Evolutionary conservation across 495 filamentous ascomycete species (phyloP).

Genomic region (Jackrogersella minutella): DNA sequence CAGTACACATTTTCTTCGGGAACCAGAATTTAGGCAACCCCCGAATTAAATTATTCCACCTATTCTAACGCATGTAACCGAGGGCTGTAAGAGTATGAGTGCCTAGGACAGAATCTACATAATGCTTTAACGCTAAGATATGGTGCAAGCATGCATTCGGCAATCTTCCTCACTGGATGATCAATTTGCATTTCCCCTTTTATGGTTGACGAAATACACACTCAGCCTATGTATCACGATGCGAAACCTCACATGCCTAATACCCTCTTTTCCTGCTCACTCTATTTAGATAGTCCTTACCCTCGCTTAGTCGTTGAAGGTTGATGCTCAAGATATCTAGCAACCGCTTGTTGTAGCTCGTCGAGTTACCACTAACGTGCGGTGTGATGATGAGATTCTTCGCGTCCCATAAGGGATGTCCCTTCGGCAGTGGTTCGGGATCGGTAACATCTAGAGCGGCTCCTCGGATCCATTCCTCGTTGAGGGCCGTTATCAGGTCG

Average conservation of each 20-base stretch:
- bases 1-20: no score
- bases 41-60: no score
- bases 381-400: conserved; percentile 81
- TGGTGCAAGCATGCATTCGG: no score
- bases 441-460: conserved; percentile 88
- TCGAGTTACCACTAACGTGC: conserved; percentile 73
- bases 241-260: conserved; percentile 41
- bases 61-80: no score
- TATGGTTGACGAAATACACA: neutral
- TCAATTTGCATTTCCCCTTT: neutral
- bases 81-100: no score
- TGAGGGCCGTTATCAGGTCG: conserved; percentile 70
- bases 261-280: conserved; percentile 71
- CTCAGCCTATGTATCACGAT: neutral
- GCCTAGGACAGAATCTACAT: no score
- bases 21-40: no score
- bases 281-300: conserved; percentile 70
- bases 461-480: conserved; percentile 67
- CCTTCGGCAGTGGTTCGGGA: conserved; percentile 78
- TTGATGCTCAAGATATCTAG: conserved; percentile 70
- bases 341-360: conserved; percentile 65
- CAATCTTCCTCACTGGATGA: no score
- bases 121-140: no score
- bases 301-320: conserved; percentile 64
- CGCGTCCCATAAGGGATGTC: conserved; percentile 75